Evolutionary conservation across 768 basidiomycete genomes (phyloP), one percentile per base, ranked within the genome.

Genomic region (Suillus luteus): DNA sequence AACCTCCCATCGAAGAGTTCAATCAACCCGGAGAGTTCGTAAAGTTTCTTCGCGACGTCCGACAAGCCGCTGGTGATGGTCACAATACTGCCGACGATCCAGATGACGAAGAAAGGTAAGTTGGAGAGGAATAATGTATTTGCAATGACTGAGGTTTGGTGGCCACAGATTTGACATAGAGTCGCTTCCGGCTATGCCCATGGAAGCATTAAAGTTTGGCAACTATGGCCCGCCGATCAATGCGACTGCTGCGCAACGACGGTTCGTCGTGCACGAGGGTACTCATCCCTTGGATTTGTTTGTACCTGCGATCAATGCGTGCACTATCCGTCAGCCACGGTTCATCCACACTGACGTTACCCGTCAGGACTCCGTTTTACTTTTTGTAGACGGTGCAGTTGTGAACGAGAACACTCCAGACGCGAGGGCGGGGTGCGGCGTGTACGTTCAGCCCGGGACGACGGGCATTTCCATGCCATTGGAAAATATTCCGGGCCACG

Each of bases 351-450:
- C 60, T 22, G 52, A 61, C 38, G 55, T 60, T 27, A 64, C 63
- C 2, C 59, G 43, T 51, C 55, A 54, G 48, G 63, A 59, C 37
- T 64, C 65, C 35, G 59, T 66, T 15, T 40, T 66, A 19, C 44
- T 66, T 24, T 66, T 52, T 38, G 61, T 60, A 31, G 59, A 65
- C n/a, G 65, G 65, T 41, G 65, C 46, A 33, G 65, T 59, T 33
- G 38, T 63, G 24, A 66, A 66, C 54, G 62, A 66, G 15, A 55
- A 57, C 48, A 62, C 35, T 51, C 52, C 51, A 9, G 35, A 60
- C 7, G 64, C 33, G 51, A 59, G 64, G 19, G 63, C 65, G 19
- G 65, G 65, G 6, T 66, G 44, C 12, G 59, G 65, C 6, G 10
- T 66, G 7, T 38, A 51, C 14, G 37, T 61, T 4, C 49, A 52